Percentiles rank a stretch among this genome's conserved stretches.
These are phyloP conservation scores for Chaetomium sp. DNA, from an alignment of 2,329 filamentous ascomycete species.

Conservation along the genomic window DNA sequence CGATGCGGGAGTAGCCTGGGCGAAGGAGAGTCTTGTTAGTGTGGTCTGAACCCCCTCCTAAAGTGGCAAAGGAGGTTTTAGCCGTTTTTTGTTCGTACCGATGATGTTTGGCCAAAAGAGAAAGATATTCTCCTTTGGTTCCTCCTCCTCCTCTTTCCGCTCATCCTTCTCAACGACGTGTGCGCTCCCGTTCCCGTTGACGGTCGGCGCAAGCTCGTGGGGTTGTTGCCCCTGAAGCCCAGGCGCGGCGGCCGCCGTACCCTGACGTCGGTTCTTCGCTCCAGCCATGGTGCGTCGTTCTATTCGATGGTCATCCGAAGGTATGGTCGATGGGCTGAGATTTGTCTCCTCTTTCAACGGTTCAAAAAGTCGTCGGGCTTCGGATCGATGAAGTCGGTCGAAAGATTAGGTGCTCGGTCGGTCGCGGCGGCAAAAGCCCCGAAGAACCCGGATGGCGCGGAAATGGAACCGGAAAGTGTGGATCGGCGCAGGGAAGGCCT, in stretches of 20 bases:
- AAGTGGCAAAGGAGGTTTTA: too few relatives aligned
- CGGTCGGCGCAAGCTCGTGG: conserved; percentile 19
- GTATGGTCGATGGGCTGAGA: not conserved
- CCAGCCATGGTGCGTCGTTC: conserved; percentile 23
- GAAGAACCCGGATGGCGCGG: conserved; percentile 13
- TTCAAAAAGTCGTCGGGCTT: not conserved
- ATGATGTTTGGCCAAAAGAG: conserved; percentile 78
- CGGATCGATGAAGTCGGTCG: not conserved
- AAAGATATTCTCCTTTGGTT: conserved; percentile 65
- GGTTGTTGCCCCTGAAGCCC: conserved; percentile 8
- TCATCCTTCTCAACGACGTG: conserved; percentile 24
- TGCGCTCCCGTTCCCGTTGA: conserved; percentile 34
- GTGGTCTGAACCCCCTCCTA: not conserved
- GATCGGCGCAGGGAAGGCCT: not conserved
- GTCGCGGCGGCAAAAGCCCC: conserved; percentile 2
- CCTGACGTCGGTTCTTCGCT: conserved; percentile 25
- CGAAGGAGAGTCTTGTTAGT: not conserved
- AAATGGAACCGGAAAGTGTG: conserved; percentile 3
- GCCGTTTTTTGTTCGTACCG: conserved; percentile 43
- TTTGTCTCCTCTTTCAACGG: not conserved
- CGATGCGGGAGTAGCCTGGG: conserved; percentile 67
- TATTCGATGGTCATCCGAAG: conserved; percentile 5
- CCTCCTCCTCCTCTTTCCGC: conserved; percentile 29
- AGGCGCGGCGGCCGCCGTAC: conserved; percentile 13
- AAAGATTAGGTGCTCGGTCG: not conserved